phyloP scores from a whole-genome alignment of 2,329 filamentous ascomycete species.

The Phialophora expanda region DNA sequence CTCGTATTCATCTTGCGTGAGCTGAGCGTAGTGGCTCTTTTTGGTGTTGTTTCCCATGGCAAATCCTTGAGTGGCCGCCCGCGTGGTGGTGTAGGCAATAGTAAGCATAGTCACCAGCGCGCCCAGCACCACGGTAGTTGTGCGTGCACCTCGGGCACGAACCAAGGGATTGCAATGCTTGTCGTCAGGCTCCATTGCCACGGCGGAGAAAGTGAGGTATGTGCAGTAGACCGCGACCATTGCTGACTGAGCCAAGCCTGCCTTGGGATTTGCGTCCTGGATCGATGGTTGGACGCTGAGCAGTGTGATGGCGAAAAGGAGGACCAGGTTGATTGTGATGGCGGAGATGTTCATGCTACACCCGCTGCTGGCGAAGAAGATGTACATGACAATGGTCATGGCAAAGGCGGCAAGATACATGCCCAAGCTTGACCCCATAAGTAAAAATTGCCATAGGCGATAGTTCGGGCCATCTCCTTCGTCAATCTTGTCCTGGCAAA shows the following conservation, averaged over 20 bases:
- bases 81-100: conserved; percentile 95
- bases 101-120: conserved; percentile 96
- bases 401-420: conserved; percentile 92
- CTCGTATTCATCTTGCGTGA: conserved; percentile 74
- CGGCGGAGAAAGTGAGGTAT: conserved; percentile 96
- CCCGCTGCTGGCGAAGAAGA: conserved; percentile 82
- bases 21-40: conserved; percentile 58
- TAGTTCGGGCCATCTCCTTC: conserved; percentile 64
- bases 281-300: conserved; percentile 88
- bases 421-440: conserved; percentile 88
- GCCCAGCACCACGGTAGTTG: conserved; percentile 87
- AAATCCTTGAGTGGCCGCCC: conserved; percentile 81
- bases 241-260: conserved; percentile 93
- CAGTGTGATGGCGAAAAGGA: conserved; percentile 79
- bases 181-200: conserved; percentile 97
- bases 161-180: conserved; percentile 92
- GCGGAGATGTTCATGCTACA: conserved; percentile 97
- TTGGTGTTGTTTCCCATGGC: conserved; percentile 52
- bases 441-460: conserved; percentile 77
- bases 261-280: conserved; percentile 90
- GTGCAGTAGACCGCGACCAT: conserved; percentile 99
- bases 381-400: conserved; percentile 96
- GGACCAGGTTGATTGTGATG: conserved; percentile 88
- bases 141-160: conserved; percentile 80
- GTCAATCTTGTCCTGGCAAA: conserved; percentile 92